These are phyloP conservation scores for Neonectria neomacrospora DNA, from an alignment of 2,329 filamentous ascomycete species.

Conservation along the genomic window DNA sequence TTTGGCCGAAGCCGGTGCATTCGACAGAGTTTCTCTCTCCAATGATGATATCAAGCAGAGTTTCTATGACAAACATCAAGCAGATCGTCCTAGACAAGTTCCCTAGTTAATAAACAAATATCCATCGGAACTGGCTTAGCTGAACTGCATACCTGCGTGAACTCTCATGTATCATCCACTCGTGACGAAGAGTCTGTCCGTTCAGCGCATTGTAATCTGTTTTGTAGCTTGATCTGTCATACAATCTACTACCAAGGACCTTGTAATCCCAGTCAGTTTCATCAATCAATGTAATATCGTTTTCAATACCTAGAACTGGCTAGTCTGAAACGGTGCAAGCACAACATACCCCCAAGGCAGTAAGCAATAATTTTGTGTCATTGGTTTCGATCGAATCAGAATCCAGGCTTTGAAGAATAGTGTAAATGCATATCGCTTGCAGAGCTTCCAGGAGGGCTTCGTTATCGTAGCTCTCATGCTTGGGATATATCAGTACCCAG, in stretches of 20 bases:
- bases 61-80: constrained; percentile 29
- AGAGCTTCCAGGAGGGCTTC: constrained; percentile 20
- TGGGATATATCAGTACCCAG: neutral
- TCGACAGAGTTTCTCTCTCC: neutral
- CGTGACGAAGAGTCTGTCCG: constrained; percentile 3
- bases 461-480: constrained; percentile 8
- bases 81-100: constrained; percentile 17
- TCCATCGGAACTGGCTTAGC: neutral
- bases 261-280: neutral
- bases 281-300: neutral
- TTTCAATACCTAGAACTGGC: neutral
- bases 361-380: constrained; percentile 19
- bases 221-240: neutral
- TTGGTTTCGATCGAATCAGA: constrained; percentile 18
- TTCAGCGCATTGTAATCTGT: constrained; percentile 1
- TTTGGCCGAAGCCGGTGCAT: neutral
- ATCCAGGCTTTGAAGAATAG: constrained; percentile 27
- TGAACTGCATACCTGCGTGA: constrained; percentile 25
- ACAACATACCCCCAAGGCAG: constrained; percentile 20
- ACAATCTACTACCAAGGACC: neutral
- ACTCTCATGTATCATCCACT: constrained; percentile 29
- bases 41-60: constrained; percentile 30
- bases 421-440: constrained; percentile 25
- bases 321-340: neutral
- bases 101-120: neutral